Percentiles rank a stretch among this genome's conserved stretches.
phyloP scores from a whole-genome alignment of 148 eudicot genomes.

The Camellia lanceoleosa region DNA sequence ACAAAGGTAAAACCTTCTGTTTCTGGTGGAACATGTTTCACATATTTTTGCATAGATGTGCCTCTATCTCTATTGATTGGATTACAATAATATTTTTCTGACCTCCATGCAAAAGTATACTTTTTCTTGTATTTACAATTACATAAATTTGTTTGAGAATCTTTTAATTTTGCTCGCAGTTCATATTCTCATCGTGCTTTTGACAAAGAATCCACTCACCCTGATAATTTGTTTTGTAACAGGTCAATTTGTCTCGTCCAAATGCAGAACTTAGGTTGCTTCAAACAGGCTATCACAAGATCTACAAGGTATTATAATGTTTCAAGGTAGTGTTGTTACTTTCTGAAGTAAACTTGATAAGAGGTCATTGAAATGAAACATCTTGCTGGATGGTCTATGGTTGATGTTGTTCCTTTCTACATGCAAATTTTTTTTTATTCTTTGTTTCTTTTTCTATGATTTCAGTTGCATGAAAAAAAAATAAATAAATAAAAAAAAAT shows the following conservation, averaged over 20 bases:
- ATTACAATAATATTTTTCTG: too few species aligned
- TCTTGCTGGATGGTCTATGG: background rate
- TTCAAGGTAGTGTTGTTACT: background rate
- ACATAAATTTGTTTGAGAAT: background rate
- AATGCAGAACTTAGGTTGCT: constrained; percentile 83
- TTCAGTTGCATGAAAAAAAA: background rate
- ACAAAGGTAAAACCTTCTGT: constrained; percentile 30
- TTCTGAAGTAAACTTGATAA: constrained; percentile 3
- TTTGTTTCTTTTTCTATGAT: background rate
- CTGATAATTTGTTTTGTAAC: constrained; percentile 1
- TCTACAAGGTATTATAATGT: constrained; percentile 63
- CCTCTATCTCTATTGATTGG: background rate
- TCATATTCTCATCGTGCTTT: constrained; percentile 2
- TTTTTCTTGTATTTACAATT: background rate
- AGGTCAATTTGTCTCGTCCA: constrained; percentile 89
- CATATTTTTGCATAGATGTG: background rate
- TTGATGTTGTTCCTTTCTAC: background rate
- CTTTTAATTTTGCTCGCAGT: background rate
- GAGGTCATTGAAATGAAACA: background rate
- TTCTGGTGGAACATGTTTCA: background rate
- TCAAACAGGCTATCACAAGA: constrained; percentile 87
- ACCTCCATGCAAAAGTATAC: background rate
- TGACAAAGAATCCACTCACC: background rate
- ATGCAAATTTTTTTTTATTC: background rate
- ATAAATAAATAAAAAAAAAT: too few species aligned